Conservation (phyloP, 2,329 filamentous ascomycete genomes). For the Curvularia verruculosa region DNA sequence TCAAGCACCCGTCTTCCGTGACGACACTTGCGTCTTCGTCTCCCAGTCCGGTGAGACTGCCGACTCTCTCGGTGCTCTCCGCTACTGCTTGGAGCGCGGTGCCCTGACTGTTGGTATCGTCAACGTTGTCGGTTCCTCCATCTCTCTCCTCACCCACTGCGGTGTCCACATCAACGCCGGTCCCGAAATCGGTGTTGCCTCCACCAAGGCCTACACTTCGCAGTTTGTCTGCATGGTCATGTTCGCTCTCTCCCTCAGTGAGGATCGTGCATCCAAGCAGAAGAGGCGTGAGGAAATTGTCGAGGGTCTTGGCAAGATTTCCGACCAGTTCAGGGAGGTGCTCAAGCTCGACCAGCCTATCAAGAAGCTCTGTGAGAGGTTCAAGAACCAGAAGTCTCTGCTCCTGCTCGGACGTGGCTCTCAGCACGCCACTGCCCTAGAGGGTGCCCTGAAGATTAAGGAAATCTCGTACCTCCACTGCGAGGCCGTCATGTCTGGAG, state of each 20-base stretch:
- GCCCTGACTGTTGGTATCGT: constrained; percentile 97
- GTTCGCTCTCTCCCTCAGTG: constrained; percentile 95
- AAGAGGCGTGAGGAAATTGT: constrained; percentile 94
- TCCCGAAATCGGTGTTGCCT: constrained; percentile 97
- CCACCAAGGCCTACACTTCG: constrained; percentile 98
- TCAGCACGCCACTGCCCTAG: constrained; percentile 95
- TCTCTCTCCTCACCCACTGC: constrained; percentile 97
- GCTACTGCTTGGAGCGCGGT: constrained; percentile 97
- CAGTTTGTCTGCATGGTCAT: constrained; percentile 99
- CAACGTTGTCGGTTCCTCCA: constrained; percentile 97
- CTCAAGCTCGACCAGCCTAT: constrained; percentile 90
- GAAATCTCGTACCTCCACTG: constrained; percentile 99
- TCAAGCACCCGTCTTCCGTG: constrained; percentile 96
- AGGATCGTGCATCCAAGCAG: constrained; percentile 94
- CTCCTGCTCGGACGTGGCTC: constrained; percentile 91
- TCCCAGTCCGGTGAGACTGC: constrained; percentile 99
- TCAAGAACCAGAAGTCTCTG: constrained; percentile 97
- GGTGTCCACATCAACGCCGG: constrained; percentile 99
- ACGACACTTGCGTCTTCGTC: constrained; percentile 98
- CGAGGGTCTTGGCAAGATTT: constrained; percentile 85
- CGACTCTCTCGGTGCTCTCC: constrained; percentile 93
- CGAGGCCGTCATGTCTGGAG: constrained; percentile 99
- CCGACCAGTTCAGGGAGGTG: constrained; percentile 88
- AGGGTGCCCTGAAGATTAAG: constrained; percentile 98
- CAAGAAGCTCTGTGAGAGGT: constrained; percentile 90